Conservation (phyloP, 164 flowering plant genomes). For the Magnolia kwangsiensis region DNA sequence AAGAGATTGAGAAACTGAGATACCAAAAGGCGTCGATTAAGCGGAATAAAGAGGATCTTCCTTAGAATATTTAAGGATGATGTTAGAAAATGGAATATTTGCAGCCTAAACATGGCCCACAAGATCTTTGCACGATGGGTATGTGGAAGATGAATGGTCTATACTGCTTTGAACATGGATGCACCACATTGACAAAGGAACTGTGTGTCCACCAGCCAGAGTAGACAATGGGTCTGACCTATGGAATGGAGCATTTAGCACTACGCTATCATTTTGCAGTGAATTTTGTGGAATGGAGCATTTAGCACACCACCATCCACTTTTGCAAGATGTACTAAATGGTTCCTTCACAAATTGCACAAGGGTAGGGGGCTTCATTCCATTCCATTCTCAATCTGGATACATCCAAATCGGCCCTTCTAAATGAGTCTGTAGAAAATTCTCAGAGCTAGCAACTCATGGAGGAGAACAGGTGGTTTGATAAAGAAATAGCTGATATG, state of each 20-base stretch:
- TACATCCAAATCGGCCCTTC: not conserved
- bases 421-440: not conserved
- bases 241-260: not conserved
- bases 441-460: not conserved
- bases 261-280: not conserved
- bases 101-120: not conserved
- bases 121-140: not conserved
- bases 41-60: conserved; percentile 18
- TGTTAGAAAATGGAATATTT: not conserved
- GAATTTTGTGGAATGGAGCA: not conserved
- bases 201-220: not conserved
- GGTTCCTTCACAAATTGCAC: not conserved
- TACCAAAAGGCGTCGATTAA: conserved; percentile 59
- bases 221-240: not conserved
- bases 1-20: conserved; percentile 65
- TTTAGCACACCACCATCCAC: not conserved
- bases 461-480: no score
- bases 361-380: not conserved
- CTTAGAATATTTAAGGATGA: not conserved
- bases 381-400: not conserved
- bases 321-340: not conserved
- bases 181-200: not conserved
- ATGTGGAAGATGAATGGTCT: no score
- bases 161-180: not conserved
- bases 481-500: no score